Evolutionary conservation across 2,329 filamentous ascomycete species (phyloP).

Genomic region (Trichoderma breve): DNA sequence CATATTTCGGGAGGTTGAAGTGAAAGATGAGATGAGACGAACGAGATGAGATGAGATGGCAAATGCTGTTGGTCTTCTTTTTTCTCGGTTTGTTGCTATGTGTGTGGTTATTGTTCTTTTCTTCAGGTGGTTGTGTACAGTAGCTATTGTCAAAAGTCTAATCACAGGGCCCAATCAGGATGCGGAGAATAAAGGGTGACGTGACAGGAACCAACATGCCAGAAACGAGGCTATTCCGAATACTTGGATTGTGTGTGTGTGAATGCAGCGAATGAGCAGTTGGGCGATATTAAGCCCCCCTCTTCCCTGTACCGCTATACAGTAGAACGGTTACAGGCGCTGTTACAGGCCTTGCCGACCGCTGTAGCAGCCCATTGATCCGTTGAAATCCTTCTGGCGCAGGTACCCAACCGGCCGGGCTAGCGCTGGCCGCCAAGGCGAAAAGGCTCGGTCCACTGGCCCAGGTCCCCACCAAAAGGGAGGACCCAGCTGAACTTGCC

Average conservation of each 20-base stretch:
- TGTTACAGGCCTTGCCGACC: neutral
- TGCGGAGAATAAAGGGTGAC: neutral
- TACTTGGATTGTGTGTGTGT: neutral
- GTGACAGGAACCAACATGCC: neutral
- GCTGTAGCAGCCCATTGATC: neutral
- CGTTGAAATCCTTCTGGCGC: neutral
- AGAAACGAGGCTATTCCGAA: neutral
- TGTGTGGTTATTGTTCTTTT: neutral
- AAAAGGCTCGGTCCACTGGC: neutral
- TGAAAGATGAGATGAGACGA: neutral
- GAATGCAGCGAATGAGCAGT: neutral
- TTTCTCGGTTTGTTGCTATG: neutral
- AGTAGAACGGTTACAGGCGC: neutral
- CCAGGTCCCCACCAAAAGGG: constrained; percentile 3
- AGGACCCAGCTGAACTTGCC: neutral
- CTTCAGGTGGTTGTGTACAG: neutral
- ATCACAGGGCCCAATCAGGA: neutral
- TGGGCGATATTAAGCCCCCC: constrained; percentile 1
- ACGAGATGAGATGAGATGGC: neutral
- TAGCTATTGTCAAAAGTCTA: neutral
- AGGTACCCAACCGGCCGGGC: neutral
- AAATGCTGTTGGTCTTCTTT: neutral
- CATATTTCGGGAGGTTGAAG: neutral
- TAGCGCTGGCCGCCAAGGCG: constrained; percentile 6
- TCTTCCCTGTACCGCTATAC: neutral